Evolutionary conservation across 345 rosid species (phyloP).

Genomic region (Anastatica hierochuntica): DNA sequence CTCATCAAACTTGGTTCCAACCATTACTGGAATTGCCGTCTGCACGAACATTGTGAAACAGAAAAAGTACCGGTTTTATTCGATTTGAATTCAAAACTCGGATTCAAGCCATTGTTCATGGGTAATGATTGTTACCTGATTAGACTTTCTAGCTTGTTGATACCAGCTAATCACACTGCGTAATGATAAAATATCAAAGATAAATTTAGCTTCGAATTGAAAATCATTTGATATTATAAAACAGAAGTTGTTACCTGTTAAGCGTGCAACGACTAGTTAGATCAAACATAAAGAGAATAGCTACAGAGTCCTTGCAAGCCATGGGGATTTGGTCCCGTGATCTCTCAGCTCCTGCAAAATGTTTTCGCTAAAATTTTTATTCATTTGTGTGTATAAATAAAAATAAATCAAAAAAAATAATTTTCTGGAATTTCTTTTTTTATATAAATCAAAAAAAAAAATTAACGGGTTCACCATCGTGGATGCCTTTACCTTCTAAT

Average conservation of each 20-base stretch:
- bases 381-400: too few species aligned
- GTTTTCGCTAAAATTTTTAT: too few species aligned
- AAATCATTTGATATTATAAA: not conserved
- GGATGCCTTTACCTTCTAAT: conserved; percentile 60
- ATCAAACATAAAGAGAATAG: conserved; percentile 83
- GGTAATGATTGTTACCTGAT: conserved; percentile 44
- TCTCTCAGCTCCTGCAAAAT: conserved; percentile 41
- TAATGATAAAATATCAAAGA: not conserved
- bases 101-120: too few species aligned
- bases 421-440: too few species aligned
- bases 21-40: conserved; percentile 81
- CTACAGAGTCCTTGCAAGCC: conserved; percentile 82
- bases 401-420: too few species aligned
- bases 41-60: conserved; percentile 2
- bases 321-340: conserved; percentile 43
- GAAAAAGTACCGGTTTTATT: too few species aligned
- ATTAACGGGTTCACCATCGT: too few species aligned
- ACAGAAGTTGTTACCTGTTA: conserved; percentile 33
- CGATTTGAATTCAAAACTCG: too few species aligned
- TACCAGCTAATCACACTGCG: conserved; percentile 74
- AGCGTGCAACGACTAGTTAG: conserved; percentile 78
- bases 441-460: too few species aligned
- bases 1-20: conserved; percentile 93
- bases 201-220: not conserved
- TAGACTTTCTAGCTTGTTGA: conserved; percentile 64